Percentiles rank a stretch among this genome's conserved stretches.
phyloP scores from a whole-genome alignment of 2,329 filamentous ascomycete species.

The Aspergillus niger region DNA sequence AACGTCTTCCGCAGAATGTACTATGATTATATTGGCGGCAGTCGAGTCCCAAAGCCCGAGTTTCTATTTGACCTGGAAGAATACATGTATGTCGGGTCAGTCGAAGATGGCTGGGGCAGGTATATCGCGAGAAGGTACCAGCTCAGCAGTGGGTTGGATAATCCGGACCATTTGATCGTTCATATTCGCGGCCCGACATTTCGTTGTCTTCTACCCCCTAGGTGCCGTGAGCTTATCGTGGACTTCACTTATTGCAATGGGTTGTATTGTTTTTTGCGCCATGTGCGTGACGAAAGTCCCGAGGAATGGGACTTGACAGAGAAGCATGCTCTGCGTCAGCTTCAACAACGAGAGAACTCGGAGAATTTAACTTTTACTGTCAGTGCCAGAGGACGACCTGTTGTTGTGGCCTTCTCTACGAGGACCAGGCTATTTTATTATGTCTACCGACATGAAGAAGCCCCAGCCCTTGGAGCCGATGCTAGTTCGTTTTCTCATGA shows the following conservation, averaged over 20 bases:
- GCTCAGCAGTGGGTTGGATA: not conserved
- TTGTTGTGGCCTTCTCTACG: conserved; percentile 18
- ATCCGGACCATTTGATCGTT: not conserved
- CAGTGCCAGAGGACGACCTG: conserved; percentile 8
- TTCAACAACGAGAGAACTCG: conserved; percentile 1
- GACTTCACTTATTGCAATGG: conserved; percentile 9
- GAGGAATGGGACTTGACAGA: conserved; percentile 18
- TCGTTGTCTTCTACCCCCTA: conserved; percentile 15
- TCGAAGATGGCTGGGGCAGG: conserved; percentile 18
- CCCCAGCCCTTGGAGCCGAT: not conserved
- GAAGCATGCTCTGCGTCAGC: conserved; percentile 10
- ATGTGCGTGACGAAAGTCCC: conserved; percentile 11
- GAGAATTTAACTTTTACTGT: not conserved
- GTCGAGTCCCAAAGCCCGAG: not conserved
- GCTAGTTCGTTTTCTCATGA: conserved; percentile 4
- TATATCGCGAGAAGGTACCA: conserved; percentile 11
- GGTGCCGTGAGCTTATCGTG: conserved; percentile 16
- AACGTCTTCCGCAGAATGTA: not conserved
- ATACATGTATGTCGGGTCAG: conserved; percentile 12
- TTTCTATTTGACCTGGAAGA: conserved; percentile 13
- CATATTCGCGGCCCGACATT: conserved; percentile 6
- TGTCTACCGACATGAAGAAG: conserved; percentile 1
- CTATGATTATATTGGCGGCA: not conserved
- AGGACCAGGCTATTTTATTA: conserved; percentile 22
- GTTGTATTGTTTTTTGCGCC: conserved; percentile 15